These are phyloP conservation scores for Backusella liffmaniae DNA, from an alignment of 192 early-diverging fungal genomes.

Conservation along the genomic window DNA sequence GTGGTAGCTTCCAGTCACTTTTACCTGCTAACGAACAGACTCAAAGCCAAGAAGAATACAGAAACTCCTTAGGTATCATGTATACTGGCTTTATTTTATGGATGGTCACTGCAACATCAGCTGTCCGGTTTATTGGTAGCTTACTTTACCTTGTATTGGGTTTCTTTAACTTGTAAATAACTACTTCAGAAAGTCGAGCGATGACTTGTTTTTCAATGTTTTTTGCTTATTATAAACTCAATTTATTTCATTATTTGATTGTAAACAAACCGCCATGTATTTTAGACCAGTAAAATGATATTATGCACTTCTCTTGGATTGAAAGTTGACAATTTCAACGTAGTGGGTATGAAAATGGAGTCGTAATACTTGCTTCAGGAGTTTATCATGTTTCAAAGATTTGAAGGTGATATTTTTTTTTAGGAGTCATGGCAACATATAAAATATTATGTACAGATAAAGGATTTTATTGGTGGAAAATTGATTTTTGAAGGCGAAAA, in stretches of 20 bases:
- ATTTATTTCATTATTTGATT: neutral
- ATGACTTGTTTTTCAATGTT: neutral
- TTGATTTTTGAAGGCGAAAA: no score
- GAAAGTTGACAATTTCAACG: neutral
- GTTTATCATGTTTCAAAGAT: neutral
- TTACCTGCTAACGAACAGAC: slow-evolving; percentile 5
- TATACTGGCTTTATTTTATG: slow-evolving; percentile 89
- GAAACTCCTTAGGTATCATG: slow-evolving; percentile 33
- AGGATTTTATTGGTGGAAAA: no score
- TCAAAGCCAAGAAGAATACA: slow-evolving; percentile 12
- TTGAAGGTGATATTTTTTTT: neutral
- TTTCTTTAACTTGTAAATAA: slow-evolving; percentile 9
- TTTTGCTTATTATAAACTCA: neutral
- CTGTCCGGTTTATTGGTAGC: slow-evolving; percentile 79
- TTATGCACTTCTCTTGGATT: neutral
- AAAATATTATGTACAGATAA: no score
- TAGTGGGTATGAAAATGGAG: neutral
- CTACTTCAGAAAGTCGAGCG: neutral
- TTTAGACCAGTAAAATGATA: neutral
- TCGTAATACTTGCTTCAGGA: neutral
- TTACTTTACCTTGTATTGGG: slow-evolving; percentile 63
- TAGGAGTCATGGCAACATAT: no score
- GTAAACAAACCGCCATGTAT: neutral
- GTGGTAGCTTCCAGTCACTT: slow-evolving; percentile 27
- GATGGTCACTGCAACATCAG: slow-evolving; percentile 71